phyloP scores from a whole-genome alignment of 2,329 filamentous ascomycete species.

The Berkeleyomyces rouxiae region DNA sequence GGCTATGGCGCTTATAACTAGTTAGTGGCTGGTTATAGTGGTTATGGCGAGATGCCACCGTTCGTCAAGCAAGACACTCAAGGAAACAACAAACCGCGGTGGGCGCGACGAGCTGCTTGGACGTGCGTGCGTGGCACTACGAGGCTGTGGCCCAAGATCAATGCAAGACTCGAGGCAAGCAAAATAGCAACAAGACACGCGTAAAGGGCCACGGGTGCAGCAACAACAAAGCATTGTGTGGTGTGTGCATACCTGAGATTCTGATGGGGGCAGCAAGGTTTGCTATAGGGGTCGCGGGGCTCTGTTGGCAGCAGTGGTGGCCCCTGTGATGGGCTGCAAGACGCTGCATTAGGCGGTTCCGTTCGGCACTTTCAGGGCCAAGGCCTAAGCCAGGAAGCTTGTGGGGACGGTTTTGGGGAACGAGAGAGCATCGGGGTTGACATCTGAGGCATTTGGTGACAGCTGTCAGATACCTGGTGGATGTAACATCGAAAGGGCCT shows the following conservation, averaged over 20 bases:
- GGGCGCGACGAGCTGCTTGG: not conserved
- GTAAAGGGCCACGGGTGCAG: not conserved
- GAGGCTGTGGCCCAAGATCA: not conserved
- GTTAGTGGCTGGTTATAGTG: no score
- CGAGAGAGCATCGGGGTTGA: no score
- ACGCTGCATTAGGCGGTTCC: not conserved
- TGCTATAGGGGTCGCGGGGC: not conserved
- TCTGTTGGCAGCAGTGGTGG: no score
- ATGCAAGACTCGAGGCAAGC: not conserved
- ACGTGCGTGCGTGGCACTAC: not conserved
- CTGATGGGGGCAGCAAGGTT: not conserved
- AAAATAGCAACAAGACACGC: not conserved
- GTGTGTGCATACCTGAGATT: not conserved
- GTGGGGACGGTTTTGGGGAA: not conserved
- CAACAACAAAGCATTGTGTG: not conserved
- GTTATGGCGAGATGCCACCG: no score
- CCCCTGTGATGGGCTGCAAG: no score
- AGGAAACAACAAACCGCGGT: not conserved
- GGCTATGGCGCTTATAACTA: no score
- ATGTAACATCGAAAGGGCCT: not conserved
- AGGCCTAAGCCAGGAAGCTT: not conserved
- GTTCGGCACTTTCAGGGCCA: not conserved
- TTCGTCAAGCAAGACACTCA: no score
- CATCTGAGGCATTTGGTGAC: not conserved
- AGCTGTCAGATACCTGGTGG: not conserved